phyloP scores from a whole-genome alignment of 495 filamentous ascomycete genomes.

The Polyplosphaeria fusca region DNA sequence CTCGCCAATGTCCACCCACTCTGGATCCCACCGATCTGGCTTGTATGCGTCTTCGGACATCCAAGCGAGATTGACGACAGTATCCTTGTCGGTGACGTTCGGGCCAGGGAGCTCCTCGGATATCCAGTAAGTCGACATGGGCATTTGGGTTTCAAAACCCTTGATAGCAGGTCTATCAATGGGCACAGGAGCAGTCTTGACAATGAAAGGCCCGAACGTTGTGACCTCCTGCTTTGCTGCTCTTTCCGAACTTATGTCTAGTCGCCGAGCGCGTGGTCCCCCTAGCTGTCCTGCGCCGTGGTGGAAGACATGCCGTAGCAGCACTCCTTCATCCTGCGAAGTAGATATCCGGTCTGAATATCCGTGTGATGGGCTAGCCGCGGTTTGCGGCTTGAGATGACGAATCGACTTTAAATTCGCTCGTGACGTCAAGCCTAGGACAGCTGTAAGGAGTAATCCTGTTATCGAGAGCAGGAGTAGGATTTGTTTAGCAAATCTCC shows the following conservation, averaged over 20 bases:
- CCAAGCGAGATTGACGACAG: slow-evolving; percentile 18
- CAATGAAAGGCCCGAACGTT: slow-evolving; percentile 7
- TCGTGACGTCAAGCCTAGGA: background rate
- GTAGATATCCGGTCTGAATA: background rate
- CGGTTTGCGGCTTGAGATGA: background rate
- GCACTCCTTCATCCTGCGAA: background rate
- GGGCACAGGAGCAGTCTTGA: slow-evolving; percentile 6
- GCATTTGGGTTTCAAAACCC: background rate
- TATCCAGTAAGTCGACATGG: slow-evolving; percentile 13
- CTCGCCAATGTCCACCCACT: slow-evolving; percentile 20
- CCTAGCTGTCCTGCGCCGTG: slow-evolving; percentile 11
- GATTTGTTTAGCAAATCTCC: background rate
- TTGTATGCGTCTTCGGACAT: slow-evolving; percentile 31
- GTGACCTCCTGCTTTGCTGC: background rate
- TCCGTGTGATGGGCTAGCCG: background rate
- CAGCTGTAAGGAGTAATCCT: background rate
- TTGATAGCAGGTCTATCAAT: slow-evolving; percentile 13
- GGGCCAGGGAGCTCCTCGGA: slow-evolving; percentile 21
- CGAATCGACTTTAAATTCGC: background rate
- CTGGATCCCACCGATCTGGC: slow-evolving; percentile 14
- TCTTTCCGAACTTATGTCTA: slow-evolving; percentile 1
- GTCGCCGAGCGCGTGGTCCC: slow-evolving; percentile 4
- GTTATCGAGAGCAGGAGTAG: background rate
- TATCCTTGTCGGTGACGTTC: slow-evolving; percentile 21
- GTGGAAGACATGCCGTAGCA: slow-evolving; percentile 6